Percentiles rank a stretch among this genome's conserved stretches.
phyloP scores from a whole-genome alignment of 1,284 basidiomycete species.

The Tylopilus sp. region DNA sequence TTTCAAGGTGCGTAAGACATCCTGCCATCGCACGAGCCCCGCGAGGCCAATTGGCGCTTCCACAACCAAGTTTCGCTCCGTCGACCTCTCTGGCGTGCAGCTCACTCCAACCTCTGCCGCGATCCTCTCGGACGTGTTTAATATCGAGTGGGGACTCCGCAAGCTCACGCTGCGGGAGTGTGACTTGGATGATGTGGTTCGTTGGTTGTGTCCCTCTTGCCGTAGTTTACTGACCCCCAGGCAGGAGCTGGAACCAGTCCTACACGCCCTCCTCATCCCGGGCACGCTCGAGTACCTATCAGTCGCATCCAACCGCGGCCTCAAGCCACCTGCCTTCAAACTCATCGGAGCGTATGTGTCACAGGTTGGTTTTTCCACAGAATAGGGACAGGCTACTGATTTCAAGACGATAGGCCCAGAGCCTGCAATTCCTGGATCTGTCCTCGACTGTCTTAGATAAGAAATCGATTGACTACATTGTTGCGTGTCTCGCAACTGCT shows the following conservation, averaged over 20 bases:
- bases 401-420: constrained; percentile 51
- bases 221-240: constrained; percentile 8
- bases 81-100: constrained; percentile 75
- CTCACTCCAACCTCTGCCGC: constrained; percentile 67
- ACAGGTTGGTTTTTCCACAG: constrained; percentile 14
- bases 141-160: constrained; percentile 83
- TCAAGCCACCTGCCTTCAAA: constrained; percentile 77
- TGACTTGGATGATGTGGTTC: constrained; percentile 72
- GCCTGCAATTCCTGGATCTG: constrained; percentile 80
- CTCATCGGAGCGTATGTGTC: constrained; percentile 76
- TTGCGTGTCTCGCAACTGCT: constrained; percentile 58
- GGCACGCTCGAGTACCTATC: constrained; percentile 81
- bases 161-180: constrained; percentile 77
- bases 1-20: constrained; percentile 47
- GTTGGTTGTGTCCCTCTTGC: constrained; percentile 4
- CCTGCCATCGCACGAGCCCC: constrained; percentile 18
- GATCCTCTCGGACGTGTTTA: constrained; percentile 82
- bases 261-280: too few relatives aligned
- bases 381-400: not conserved
- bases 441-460: constrained; percentile 86
- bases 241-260: constrained; percentile 80
- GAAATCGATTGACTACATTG: constrained; percentile 76
- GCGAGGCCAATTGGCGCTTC: constrained; percentile 6
- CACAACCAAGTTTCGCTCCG: constrained; percentile 53
- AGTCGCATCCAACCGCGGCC: constrained; percentile 79